Conservation (phyloP, 2,329 filamentous ascomycete genomes). For the Zasmidium cellare region DNA sequence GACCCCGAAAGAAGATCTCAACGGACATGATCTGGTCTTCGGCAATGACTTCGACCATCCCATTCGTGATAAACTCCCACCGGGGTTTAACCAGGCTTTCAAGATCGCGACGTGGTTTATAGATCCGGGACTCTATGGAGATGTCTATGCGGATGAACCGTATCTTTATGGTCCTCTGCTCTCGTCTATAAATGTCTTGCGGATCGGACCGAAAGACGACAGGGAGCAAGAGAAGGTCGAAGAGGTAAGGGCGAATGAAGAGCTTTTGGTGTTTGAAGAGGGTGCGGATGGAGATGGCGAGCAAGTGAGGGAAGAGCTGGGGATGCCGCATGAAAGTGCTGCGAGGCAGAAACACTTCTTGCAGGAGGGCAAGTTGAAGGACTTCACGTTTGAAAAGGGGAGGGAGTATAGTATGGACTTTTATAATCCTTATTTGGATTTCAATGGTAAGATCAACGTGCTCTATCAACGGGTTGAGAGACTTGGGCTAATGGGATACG, state of each 20-base stretch:
- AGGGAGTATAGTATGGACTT: constrained; percentile 69
- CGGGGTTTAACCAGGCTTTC: constrained; percentile 82
- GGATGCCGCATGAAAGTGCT: constrained; percentile 42
- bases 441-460: constrained; percentile 58
- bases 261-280: constrained; percentile 57
- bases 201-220: constrained; percentile 58
- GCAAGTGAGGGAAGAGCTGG: constrained; percentile 39
- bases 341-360: constrained; percentile 63
- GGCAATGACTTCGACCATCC: constrained; percentile 95
- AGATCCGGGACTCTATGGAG: constrained; percentile 86
- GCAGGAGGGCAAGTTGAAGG: constrained; percentile 53
- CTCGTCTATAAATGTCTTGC: constrained; percentile 74
- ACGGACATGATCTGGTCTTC: constrained; percentile 75
- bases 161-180: constrained; percentile 83
- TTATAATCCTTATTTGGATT: constrained; percentile 90
- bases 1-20: constrained; percentile 66
- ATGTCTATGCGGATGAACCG: constrained; percentile 82
- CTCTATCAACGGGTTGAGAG: no score
- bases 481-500: neutral
- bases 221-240: constrained; percentile 33
- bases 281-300: constrained; percentile 49
- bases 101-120: constrained; percentile 86
- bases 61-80: constrained; percentile 81
- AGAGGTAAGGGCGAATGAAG: constrained; percentile 54
- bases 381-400: constrained; percentile 63